phyloP scores from a whole-genome alignment of 768 basidiomycete genomes.

The Kwoniella botswanensis region DNA sequence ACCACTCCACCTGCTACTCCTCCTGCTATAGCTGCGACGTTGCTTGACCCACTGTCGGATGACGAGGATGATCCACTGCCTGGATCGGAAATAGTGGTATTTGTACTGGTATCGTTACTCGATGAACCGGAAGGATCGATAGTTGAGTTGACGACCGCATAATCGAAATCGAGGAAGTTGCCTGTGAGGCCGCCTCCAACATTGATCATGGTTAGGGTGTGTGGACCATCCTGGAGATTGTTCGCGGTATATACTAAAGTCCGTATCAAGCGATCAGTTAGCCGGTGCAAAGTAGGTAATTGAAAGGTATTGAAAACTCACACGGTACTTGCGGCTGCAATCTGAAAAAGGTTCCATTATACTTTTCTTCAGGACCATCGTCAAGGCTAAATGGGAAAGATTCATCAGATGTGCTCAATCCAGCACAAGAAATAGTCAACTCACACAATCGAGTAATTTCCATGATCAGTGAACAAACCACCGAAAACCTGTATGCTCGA shows the following conservation, averaged over 20 bases:
- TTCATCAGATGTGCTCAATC: background rate
- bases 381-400: conserved; percentile 22
- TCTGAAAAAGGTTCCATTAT: conserved; percentile 24
- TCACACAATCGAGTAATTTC: conserved; percentile 34
- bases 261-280: background rate
- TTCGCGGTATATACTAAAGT: conserved; percentile 25
- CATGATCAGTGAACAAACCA: conserved; percentile 26
- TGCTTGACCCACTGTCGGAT: background rate
- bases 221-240: conserved; percentile 25
- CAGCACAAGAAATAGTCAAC: background rate
- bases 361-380: conserved; percentile 1
- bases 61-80: background rate
- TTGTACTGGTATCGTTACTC: conserved; percentile 7
- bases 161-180: conserved; percentile 26
- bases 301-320: conserved; percentile 3
- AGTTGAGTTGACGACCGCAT: conserved; percentile 25
- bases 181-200: conserved; percentile 8
- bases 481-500: conserved; percentile 34
- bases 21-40: conserved; percentile 42
- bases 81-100: conserved; percentile 9
- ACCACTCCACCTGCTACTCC: conserved; percentile 44
- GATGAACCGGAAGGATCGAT: conserved; percentile 5
- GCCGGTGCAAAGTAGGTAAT: background rate
- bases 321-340: conserved; percentile 15
- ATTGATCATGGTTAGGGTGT: conserved; percentile 27